Base-by-base conservation (phyloP, 2,329 filamentous ascomycete species). In the Penicillium italicum region DNA sequence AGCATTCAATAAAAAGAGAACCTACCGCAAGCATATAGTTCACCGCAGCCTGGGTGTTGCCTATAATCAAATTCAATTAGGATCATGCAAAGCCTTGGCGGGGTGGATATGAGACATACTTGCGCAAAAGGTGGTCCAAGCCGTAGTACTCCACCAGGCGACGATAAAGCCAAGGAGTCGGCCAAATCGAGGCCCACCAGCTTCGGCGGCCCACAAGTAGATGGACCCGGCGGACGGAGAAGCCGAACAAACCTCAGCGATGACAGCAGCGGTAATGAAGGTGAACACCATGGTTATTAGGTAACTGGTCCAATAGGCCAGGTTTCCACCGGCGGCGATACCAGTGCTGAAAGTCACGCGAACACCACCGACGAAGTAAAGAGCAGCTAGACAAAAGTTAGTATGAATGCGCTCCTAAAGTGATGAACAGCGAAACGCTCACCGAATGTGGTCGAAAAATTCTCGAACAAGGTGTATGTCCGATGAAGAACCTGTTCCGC, bases 281-380 rank as follows among this genome's bases (percentile, higher is more conserved):
- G 81, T 83, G 67, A 85, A 85, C 37, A 84, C 74, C 62, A 82
- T 79, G 2, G 82, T 84, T 5, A 85, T 75, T 5, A 85, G 59
- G 64, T 84, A 85, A 65, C 81, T 84, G 57, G 82, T 84, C 82
- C 82, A 85, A 64, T 85, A 85, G 8, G 83, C 83, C 46, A 84
- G 67, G 58, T 83, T 83, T 40, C 83, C 83, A 52, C 83, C 83
- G 18, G 82, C 82, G 26, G 80, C 82, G 36, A 85, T 83, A 58
- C 83, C 83, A 11, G 82, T 85, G n/a, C 80, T 83, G 65, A 83
- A 85, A 0, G 82, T 85, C 2, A 83, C 81, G 38, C 82, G 78
- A 37, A 85, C 80, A 56, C 80, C 83, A 30, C 83, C 83, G 42
- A 85, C 78, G 55, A 84, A 85, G 69, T 85, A 85, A 2, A 85